phyloP scores from a whole-genome alignment of 2,329 filamentous ascomycete species.

The Aspergillus sp. region DNA sequence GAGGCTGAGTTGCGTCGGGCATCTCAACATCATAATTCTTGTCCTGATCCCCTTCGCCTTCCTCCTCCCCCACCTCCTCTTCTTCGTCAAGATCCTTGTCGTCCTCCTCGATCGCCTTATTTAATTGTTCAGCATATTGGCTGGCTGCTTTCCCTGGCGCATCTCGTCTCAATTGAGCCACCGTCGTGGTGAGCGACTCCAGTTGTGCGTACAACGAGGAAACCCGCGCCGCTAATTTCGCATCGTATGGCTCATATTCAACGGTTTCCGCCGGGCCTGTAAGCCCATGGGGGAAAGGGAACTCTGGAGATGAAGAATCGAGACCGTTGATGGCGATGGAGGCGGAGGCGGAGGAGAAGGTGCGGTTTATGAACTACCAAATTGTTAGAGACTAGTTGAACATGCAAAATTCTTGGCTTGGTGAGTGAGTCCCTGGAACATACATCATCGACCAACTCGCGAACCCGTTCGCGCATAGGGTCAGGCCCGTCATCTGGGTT shows the following conservation, averaged over 20 bases:
- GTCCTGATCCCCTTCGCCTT: conserved; percentile 27
- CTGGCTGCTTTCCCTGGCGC: conserved; percentile 48
- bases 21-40: conserved; percentile 25
- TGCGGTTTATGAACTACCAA: conserved; percentile 48
- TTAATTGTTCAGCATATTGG: conserved; percentile 42
- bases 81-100: conserved; percentile 60
- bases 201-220: conserved; percentile 52
- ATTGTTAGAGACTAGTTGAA: not conserved
- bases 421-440: not conserved
- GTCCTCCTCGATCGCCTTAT: conserved; percentile 41
- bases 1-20: conserved; percentile 17
- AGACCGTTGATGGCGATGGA: conserved; percentile 56
- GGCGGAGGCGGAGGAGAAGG: conserved; percentile 48
- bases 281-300: conserved; percentile 38
- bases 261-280: conserved; percentile 47
- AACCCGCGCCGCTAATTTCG: conserved; percentile 47
- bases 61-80: conserved; percentile 59
- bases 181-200: conserved; percentile 52
- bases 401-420: not conserved
- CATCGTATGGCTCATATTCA: conserved; percentile 53
- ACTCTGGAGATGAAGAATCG: conserved; percentile 40
- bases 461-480: conserved; percentile 49
- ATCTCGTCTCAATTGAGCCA: conserved; percentile 51
- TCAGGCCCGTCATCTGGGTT: conserved; percentile 43
- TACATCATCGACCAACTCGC: conserved; percentile 48